Evolutionary conservation across 2,329 filamentous ascomycete species (phyloP), one percentile per base, ranked within the genome.

Genomic region (Pseudogymnoascus sp.): DNA sequence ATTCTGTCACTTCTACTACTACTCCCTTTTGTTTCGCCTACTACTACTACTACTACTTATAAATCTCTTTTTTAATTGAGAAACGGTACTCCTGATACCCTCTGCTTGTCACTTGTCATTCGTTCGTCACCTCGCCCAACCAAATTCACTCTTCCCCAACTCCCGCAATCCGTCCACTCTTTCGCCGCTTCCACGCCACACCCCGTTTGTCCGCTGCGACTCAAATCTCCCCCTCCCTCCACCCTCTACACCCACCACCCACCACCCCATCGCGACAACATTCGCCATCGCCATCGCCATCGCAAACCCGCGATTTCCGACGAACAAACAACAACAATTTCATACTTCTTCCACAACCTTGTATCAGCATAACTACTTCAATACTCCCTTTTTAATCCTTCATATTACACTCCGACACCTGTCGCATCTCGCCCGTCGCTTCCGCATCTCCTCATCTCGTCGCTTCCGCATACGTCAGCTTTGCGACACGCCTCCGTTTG

Each of bases 161-260:
- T 44, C 40, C 40, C 40, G 16, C 40, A 44, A 44, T 44, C 40
- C 40, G 40, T 44, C 40, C 40, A 44, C 40, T 44, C 40, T 44
- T 44, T 44, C 40, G 40, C 40, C 40, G 40, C 28, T 23, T 63
- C 59, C 28, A 38, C 40, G 25, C 62, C 59, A 47, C 37, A 59
- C 40, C 62, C 68, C 73, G 74, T 73, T 73, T 72, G 72, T 72
- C 73, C 69, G 70, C 69, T 70, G 28, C 28, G 28, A 66, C 70
- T 65, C 66, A 61, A 62, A 65, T 66, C 69, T 61, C 59, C 63
- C 65, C 68, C 66, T 5, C 67, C 64, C 64, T 3, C 31, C 31
- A 67, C 60, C 63, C 64, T 31, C 28, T 31, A 68, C 67, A 68
- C 23, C 23, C 23, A 25, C 23, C 4, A 25, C 23, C 60, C 65